Evolutionary conservation across 2,329 filamentous ascomycete genomes (phyloP), one percentile per base, ranked within the genome.

Genomic region (Talaromyces marneffei): DNA sequence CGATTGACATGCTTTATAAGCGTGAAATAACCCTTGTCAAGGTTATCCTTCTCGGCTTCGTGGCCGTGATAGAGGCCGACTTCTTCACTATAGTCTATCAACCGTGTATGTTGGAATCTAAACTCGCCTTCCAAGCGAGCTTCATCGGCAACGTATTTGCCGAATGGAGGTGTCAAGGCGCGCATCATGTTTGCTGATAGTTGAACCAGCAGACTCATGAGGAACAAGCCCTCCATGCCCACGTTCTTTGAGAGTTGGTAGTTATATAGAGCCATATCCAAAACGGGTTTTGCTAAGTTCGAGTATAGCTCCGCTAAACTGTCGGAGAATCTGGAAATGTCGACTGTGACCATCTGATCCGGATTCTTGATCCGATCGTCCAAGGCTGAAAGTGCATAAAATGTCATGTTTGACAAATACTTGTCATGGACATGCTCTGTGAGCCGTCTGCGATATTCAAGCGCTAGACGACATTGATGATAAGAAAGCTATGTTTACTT

Each of bases 1-100:
- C 96, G 88, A 75, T 99, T 99, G 72, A 99, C 93, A 77, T 99
- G 94, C 78, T 97, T 97, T 79, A 99, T 99, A 39, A 99, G 82
- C 1, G 94, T 99, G 72, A 99, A 99, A 76, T 99, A 99, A 16
- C 94, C 93, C 78, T 97, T 97, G 77, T 99, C 94, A 58, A 99
- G 81, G 0, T 90, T 95, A 73, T 97, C 91, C 74, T 97, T 97
- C 76, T 99, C 94, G 10, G 90, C 92, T 69, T 93, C 89, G 69
- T 97, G 92, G 25, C 94, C 94, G 52, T 87, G 85, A 71, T 97
- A 97, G 8, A 99, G 80, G 1, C 94, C 94, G 4, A 99, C 85
- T 74, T 99, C 94, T 73, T 99, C 94, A 71, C 89, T 91, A 73
- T 97, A 93, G 74, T 99, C 93, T 70, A 99, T 97, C 50, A 99